Conservation (phyloP, 345 rosid genomes). For the Rhodamnia argentea region DNA sequence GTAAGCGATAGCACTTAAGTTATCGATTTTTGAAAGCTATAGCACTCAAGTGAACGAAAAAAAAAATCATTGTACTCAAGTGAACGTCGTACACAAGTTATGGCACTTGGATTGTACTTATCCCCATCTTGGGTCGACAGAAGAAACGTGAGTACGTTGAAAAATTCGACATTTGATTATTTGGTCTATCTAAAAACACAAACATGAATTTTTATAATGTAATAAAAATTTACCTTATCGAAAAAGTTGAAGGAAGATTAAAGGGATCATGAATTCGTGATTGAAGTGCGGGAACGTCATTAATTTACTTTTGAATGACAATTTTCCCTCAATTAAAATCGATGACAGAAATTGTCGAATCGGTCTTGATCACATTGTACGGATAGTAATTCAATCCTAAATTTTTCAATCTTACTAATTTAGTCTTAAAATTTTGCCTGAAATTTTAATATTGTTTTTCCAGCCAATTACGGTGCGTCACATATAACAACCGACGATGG, state of each 20-base stretch:
- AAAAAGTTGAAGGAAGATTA: not conserved
- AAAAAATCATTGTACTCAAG: too few relatives aligned
- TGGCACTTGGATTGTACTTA: too few relatives aligned
- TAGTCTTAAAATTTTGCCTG: accelerated
- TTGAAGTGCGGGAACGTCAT: not conserved
- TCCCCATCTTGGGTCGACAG: not conserved
- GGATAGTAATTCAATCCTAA: accelerated
- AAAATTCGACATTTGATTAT: not conserved
- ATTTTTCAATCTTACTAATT: not conserved
- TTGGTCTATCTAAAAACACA: not conserved
- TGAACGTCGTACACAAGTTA: too few relatives aligned
- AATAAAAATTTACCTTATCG: not conserved
- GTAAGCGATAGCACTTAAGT: too few relatives aligned
- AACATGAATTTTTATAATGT: not conserved
- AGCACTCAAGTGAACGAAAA: too few relatives aligned
- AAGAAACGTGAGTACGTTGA: not conserved
- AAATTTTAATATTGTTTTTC: accelerated
- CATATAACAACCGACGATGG: accelerated
- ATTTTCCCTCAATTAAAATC: not conserved
- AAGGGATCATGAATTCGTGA: not conserved
- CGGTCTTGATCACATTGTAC: accelerated
- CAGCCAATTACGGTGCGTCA: accelerated
- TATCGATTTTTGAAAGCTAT: too few relatives aligned
- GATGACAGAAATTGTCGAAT: not conserved
- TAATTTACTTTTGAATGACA: not conserved